phyloP scores from a whole-genome alignment of 352 stramenopile species.

The Pythium biforme region DNA sequence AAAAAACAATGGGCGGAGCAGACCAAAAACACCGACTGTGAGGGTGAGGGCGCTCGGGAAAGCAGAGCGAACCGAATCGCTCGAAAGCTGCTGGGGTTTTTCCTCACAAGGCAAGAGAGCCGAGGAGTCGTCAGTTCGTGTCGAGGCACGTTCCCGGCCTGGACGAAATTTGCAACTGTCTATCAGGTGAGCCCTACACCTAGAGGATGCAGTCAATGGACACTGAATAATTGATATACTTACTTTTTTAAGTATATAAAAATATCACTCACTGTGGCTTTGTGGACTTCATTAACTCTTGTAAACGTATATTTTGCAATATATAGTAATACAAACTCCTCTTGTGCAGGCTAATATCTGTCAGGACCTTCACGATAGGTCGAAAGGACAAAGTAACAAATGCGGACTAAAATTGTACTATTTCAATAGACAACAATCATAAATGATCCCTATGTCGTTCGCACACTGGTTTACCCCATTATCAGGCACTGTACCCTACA shows the following conservation, averaged over 20 bases:
- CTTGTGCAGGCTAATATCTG: neutral
- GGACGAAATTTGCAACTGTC: conserved; percentile 5
- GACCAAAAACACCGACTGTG: neutral
- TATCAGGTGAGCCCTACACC: neutral
- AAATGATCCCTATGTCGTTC: no score
- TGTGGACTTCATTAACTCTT: neutral
- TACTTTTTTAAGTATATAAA: neutral
- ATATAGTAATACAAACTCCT: neutral
- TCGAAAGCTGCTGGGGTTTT: neutral
- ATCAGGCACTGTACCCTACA: neutral
- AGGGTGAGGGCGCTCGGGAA: neutral
- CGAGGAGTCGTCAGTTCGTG: conserved; percentile 7
- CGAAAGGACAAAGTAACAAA: no score
- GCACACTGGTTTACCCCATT: neutral
- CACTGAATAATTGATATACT: neutral
- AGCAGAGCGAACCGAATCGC: conserved; percentile 2
- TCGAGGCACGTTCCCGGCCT: neutral
- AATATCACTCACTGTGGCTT: no score
- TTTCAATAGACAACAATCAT: no score
- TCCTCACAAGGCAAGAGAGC: neutral
- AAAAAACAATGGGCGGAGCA: conserved; percentile 1
- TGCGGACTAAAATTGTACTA: neutral
- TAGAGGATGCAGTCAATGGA: neutral
- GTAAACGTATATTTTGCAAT: neutral
- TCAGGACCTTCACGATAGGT: neutral